Evolutionary conservation across 108 stramenopile genomes (phyloP), one percentile per base, ranked within the genome.

Genomic region (Skeletonema potamos): DNA sequence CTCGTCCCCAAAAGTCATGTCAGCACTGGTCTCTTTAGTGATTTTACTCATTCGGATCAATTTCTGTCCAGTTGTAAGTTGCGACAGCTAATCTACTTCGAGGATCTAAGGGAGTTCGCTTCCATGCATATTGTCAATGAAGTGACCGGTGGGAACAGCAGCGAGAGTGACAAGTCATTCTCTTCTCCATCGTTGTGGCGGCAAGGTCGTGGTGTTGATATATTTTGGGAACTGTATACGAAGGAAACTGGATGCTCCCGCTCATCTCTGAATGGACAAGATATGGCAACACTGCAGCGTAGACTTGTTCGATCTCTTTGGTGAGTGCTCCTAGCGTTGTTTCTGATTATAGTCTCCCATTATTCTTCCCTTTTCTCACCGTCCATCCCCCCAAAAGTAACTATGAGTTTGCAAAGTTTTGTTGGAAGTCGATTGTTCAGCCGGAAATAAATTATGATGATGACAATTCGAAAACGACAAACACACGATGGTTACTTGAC

Each of bases 381-480:
- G 22, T 24, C 20, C 20, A 1, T 48, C 46, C 15, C 20, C 8
- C 48, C 10, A n/a, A 24, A n/a, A 51, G 48, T 20, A 72, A 77
- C 54, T 77, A 77, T 70, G 39, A 77, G 4, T 77, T 77, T 73
- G 76, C 76, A 5, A 72, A 66, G 39, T 77, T 66, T 46, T 72
- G 81, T 17, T 64, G 76, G 81, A 81, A 67, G 54, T 28, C 61
- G 7, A 11, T 81, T 24, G 81, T 81, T 11, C 58, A 76, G 39
- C 81, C 81, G 28, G 41, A 63, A 59, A 46, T 81, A 3, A 66
- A 55, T 64, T 44, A 46, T 13, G 39, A 54, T 46, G 12, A 17
- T 59, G 51, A 66, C n/a, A n/a, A n/a, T 13, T 10, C 62, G 27
- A 13, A 6, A 28, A 54, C 4, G 20, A 51, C 13, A 43, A 20